These are phyloP conservation scores for Pestalotiopsis sp. DNA, from an alignment of 2,329 filamentous ascomycete species.

Conservation along the genomic window DNA sequence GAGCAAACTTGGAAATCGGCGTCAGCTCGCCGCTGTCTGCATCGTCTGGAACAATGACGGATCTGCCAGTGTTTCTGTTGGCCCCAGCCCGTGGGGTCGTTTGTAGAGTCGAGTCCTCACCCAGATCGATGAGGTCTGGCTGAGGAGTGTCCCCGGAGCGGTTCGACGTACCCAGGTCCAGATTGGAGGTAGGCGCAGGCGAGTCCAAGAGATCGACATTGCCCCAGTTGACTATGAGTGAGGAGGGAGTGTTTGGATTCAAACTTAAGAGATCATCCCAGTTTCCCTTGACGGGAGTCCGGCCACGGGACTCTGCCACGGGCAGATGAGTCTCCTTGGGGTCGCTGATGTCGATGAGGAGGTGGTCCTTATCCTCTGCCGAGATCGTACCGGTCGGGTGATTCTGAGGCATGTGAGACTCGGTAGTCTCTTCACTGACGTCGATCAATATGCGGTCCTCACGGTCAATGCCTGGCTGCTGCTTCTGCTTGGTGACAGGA, in stretches of 20 bases:
- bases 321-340: too few relatives aligned
- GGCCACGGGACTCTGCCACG: too few relatives aligned
- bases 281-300: too few relatives aligned
- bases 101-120: not conserved
- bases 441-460: not conserved
- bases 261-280: not conserved
- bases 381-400: not conserved
- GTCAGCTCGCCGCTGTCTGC: not conserved
- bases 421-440: not conserved
- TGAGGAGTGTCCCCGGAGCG: not conserved
- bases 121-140: not conserved
- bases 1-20: not conserved
- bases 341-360: not conserved
- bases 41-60: not conserved
- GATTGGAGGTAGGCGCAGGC: not conserved
- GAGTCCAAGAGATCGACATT: not conserved
- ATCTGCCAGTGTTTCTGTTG: conserved; percentile 10
- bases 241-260: not conserved
- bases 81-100: not conserved
- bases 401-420: not conserved
- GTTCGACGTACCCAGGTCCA: not conserved
- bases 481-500: too few relatives aligned
- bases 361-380: not conserved
- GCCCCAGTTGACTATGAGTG: too few relatives aligned
- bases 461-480: too few relatives aligned